Conservation (phyloP, 2,329 filamentous ascomycete species). For the Thermochaetoides dissita region DNA sequence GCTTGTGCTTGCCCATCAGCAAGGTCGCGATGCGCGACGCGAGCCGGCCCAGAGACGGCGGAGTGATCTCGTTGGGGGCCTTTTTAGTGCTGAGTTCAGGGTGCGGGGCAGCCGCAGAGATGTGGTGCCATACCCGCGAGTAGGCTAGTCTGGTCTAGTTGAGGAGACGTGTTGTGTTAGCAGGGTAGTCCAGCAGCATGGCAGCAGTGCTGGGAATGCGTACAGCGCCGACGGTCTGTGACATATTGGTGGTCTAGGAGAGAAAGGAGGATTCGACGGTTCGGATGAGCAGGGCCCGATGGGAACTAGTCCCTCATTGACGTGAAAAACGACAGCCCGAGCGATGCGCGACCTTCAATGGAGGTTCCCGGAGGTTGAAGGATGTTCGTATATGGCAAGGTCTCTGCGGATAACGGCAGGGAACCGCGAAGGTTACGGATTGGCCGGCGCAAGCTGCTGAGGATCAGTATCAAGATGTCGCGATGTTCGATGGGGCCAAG, state of each 20-base stretch:
- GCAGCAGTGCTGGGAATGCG: constrained; percentile 15
- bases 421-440: background rate
- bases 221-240: constrained; percentile 66
- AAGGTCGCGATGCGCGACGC: constrained; percentile 75
- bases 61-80: constrained; percentile 37
- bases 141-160: constrained; percentile 85
- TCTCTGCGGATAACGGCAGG: background rate
- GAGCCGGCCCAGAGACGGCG: constrained; percentile 76
- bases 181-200: background rate
- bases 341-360: background rate
- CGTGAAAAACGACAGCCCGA: background rate
- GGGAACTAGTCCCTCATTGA: constrained; percentile 21
- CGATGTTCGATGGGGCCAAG: constrained; percentile 6
- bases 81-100: constrained; percentile 41
- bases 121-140: constrained; percentile 84
- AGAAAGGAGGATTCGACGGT: constrained; percentile 10
- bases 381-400: background rate
- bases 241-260: constrained; percentile 40
- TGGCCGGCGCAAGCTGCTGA: constrained; percentile 2
- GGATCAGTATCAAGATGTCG: background rate
- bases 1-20: constrained; percentile 98
- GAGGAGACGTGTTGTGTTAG: background rate
- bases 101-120: constrained; percentile 57
- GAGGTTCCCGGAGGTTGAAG: background rate
- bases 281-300: constrained; percentile 6